Conservation (phyloP, 1,139 yeast genomes). For the Magnusiomyces tetraspermus region DNA sequence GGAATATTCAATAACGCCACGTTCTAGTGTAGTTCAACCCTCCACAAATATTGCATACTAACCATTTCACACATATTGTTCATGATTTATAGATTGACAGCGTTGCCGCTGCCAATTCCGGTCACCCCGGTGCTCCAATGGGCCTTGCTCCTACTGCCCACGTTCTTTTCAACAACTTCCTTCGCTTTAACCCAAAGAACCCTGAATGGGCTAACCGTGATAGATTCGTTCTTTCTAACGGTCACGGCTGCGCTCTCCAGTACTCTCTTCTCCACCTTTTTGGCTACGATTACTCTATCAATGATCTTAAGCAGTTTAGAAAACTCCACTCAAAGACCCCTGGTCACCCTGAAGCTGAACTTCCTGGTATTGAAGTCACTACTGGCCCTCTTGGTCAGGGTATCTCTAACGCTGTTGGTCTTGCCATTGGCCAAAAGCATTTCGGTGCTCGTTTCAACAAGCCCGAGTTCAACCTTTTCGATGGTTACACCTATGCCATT, state of each 20-base stretch:
- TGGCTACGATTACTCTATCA: slow-evolving; percentile 74
- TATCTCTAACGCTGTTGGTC: slow-evolving; percentile 91
- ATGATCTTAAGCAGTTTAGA: slow-evolving; percentile 87
- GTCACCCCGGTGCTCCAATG: slow-evolving; percentile 98
- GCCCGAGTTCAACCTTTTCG: slow-evolving; percentile 58
- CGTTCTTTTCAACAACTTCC: slow-evolving; percentile 56
- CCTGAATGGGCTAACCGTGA: slow-evolving; percentile 93
- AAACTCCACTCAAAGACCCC: slow-evolving; percentile 88
- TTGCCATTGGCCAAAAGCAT: slow-evolving; percentile 91
- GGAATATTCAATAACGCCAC: too few relatives aligned
- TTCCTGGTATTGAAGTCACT: slow-evolving; percentile 92
- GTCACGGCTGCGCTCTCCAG: slow-evolving; percentile 91
- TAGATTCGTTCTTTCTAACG: slow-evolving; percentile 90
- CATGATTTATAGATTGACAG: slow-evolving; percentile 77
- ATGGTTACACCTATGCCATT: slow-evolving; percentile 70
- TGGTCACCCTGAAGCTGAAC: slow-evolving; percentile 84
- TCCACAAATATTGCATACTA: too few relatives aligned
- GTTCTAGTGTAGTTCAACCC: too few relatives aligned
- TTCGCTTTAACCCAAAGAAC: slow-evolving; percentile 84
- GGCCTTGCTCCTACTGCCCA: slow-evolving; percentile 91
- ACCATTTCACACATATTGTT: too few relatives aligned
- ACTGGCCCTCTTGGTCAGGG: slow-evolving; percentile 99
- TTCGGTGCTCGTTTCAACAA: slow-evolving; percentile 90
- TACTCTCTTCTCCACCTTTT: slow-evolving; percentile 78
- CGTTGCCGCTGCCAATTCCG: slow-evolving; percentile 84